Evolutionary conservation across 148 eudicot genomes (phyloP).

Genomic region (Camellia sinensis): DNA sequence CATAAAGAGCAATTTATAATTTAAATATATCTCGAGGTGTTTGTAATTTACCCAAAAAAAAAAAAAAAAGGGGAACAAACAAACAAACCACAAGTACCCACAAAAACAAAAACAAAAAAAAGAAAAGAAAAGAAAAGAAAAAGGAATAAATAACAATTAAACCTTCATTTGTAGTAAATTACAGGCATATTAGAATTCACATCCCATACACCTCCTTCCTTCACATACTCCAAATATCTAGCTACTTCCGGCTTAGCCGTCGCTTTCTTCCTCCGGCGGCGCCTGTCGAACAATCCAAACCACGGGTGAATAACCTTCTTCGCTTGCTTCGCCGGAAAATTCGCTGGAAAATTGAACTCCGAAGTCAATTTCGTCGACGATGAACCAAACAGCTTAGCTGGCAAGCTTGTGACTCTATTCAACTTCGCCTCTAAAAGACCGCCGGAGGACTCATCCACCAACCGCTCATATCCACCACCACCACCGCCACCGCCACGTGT

Average conservation of each 20-base stretch:
- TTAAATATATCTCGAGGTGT: too few species aligned
- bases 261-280: conserved; percentile 14
- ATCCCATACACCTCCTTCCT: conserved; percentile 29
- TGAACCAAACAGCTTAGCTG: conserved; percentile 11
- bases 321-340: conserved; percentile 15
- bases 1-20: too few species aligned
- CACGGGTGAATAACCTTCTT: conserved; percentile 27
- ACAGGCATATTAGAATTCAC: conserved; percentile 14
- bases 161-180: background rate
- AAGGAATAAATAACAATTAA: background rate
- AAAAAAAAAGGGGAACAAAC: too few species aligned
- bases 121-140: too few species aligned
- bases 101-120: too few species aligned
- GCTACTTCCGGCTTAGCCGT: conserved; percentile 28
- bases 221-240: conserved; percentile 32
- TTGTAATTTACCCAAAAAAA: too few species aligned
- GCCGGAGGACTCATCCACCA: conserved; percentile 15
- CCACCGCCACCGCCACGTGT: conserved; percentile 4
- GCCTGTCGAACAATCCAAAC: conserved; percentile 21
- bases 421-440: conserved; percentile 3
- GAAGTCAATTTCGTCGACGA: conserved; percentile 11
- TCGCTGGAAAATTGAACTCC: background rate
- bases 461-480: conserved; percentile 20
- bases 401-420: conserved; percentile 20
- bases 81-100: too few species aligned